A percentile compares a stretch with the other conserved stretches of the same genome.
These are phyloP conservation scores for Mycena rebaudengoi DNA, from an alignment of 768 basidiomycete species.

Conservation along the genomic window DNA sequence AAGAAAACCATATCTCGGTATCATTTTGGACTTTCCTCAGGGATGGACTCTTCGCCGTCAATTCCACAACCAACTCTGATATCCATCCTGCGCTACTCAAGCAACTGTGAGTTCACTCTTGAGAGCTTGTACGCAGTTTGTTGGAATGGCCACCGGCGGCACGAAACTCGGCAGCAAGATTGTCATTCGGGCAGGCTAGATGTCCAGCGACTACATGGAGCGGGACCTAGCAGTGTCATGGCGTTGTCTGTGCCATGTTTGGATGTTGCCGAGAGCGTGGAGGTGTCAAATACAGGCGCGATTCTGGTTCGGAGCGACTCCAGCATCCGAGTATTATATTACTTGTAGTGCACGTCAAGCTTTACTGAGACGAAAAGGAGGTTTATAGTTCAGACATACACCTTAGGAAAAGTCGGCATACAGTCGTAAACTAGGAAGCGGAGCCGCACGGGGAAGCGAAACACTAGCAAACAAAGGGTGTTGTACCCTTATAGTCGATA, in stretches of 20 bases:
- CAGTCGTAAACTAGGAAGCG: no score
- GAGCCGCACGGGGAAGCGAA: no score
- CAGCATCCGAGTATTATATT: constrained; percentile 5
- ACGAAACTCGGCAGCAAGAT: neutral
- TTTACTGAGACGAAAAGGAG: neutral
- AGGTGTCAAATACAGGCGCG: constrained; percentile 7
- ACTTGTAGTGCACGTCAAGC: neutral
- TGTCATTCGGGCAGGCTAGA: neutral
- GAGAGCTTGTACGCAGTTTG: neutral
- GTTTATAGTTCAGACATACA: constrained; percentile 2
- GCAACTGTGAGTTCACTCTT: neutral
- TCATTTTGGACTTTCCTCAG: neutral
- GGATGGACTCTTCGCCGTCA: neutral
- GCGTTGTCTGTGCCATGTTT: neutral
- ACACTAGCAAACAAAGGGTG: no score
- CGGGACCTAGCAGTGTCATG: neutral
- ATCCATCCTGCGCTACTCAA: neutral
- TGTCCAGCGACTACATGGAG: neutral
- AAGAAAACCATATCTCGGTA: neutral
- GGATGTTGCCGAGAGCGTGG: neutral
- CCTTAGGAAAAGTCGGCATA: constrained; percentile 3
- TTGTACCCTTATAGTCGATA: no score
- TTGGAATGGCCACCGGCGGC: neutral
- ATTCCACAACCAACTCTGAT: neutral
- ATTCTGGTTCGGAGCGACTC: constrained; percentile 3